Base-by-base conservation (phyloP, 169 alveolate genomes). In the Plasmodium coatneyi region DNA sequence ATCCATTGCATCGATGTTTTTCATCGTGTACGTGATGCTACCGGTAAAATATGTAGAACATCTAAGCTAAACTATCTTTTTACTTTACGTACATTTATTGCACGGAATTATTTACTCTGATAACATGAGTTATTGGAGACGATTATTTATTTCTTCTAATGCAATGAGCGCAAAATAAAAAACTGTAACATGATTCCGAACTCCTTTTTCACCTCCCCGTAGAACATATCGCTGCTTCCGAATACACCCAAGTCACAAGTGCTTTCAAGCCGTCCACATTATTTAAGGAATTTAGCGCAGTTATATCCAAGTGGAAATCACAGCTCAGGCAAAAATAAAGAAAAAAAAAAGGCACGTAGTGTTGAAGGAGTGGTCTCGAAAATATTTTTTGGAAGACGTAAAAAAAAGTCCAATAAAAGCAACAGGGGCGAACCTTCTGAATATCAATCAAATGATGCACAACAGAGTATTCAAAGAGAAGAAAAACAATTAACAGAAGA, bases 1-100 rank as follows among this genome's bases (percentile, higher is more conserved):
- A 16, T 74, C 46, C 46, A 25, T 74, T 74, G 82, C 46, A 30
- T 74, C 28, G 19, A 46, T 74, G 43, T 32, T 74, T 74, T 30
- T 32, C 43, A 19, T 74, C 14, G 82, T 25, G 3, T 25, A 25
- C 12, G 5, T 74, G 46, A 34, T 74, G 30, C 46, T 74, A 74
- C 82, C 82, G 82, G 82, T 74, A 74, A 74, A 74, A 74, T 1
- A 74, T 74, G 7, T 34, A 74, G 19, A 19, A 30, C 39, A 74
- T 74, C 46, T 74, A 34, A 28, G 46, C 22, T 34, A 30, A 74
- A 74, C 46, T 46, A 46, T 12, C 56, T 2, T 46, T 46, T 12
- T 12, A 46, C 2, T 46, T 46, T 46, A 46, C 19, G 56, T 46
- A 10, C 56, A 46, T 46, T 9, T 12, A 12, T 46, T 46, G 16